These are phyloP conservation scores for Chaetoscypha palmicola DNA, from an alignment of 2,329 filamentous ascomycete species.

Conservation along the genomic window DNA sequence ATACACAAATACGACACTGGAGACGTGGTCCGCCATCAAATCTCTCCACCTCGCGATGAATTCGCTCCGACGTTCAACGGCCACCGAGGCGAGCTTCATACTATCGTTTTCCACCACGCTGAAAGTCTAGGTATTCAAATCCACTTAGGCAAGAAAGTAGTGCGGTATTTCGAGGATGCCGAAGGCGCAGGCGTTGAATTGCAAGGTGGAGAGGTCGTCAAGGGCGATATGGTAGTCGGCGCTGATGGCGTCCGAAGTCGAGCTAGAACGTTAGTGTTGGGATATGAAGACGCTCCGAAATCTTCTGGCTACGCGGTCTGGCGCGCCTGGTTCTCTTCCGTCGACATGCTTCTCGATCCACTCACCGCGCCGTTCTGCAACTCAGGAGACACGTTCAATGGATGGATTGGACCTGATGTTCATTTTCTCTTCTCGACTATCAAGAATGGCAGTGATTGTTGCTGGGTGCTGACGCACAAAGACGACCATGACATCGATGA, in stretches of 20 bases:
- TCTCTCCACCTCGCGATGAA: constrained; percentile 32
- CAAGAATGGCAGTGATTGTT: constrained; percentile 45
- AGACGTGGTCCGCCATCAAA: constrained; percentile 36
- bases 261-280: constrained; percentile 43
- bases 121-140: constrained; percentile 43
- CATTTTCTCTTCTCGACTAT: constrained; percentile 46
- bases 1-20: constrained; percentile 35
- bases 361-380: constrained; percentile 16
- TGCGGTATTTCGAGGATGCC: constrained; percentile 43
- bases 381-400: constrained; percentile 21
- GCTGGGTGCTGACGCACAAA: constrained; percentile 47
- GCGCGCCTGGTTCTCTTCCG: constrained; percentile 47
- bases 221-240: constrained; percentile 45
- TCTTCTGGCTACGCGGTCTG: constrained; percentile 46
- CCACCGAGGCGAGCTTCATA: constrained; percentile 49
- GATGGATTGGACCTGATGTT: constrained; percentile 36
- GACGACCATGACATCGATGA: constrained; percentile 39
- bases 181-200: constrained; percentile 38
- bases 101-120: constrained; percentile 45
- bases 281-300: constrained; percentile 44
- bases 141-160: constrained; percentile 44
- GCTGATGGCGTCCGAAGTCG: constrained; percentile 49
- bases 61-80: constrained; percentile 34
- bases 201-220: constrained; percentile 35
- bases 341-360: constrained; percentile 32